A percentile compares a stretch with the other conserved stretches of the same genome.
Evolutionary conservation across 345 rosid genomes (phyloP).

Genomic region (Eutrema yunnanense): DNA sequence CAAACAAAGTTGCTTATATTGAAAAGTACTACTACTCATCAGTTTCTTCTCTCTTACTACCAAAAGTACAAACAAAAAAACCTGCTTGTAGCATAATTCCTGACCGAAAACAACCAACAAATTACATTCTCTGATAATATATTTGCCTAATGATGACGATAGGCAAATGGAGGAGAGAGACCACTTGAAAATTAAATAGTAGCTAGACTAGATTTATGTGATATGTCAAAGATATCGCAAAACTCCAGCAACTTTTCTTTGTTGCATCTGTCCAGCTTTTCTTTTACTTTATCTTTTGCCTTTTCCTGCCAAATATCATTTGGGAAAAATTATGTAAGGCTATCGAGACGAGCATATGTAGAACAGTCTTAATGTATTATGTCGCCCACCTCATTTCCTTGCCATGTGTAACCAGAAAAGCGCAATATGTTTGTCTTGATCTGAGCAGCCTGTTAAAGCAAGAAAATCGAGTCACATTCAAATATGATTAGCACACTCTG

Average conservation of each 20-base stretch:
- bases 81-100: not conserved
- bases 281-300: constrained; percentile 63
- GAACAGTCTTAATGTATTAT: not conserved
- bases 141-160: constrained; percentile 6
- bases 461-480: constrained; percentile 22
- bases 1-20: constrained; percentile 12
- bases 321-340: not conserved
- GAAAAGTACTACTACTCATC: not conserved
- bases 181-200: not conserved
- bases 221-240: constrained; percentile 83
- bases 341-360: not conserved
- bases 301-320: constrained; percentile 57
- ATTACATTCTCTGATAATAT: constrained; percentile 17
- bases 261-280: constrained; percentile 75
- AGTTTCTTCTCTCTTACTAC: not conserved
- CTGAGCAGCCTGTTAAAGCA: constrained; percentile 69
- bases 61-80: not conserved
- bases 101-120: constrained; percentile 14
- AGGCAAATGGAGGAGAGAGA: constrained; percentile 14
- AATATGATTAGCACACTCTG: not conserved
- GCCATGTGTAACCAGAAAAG: constrained; percentile 95
- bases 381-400: constrained; percentile 65
- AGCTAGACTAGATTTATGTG: constrained; percentile 8
- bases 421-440: constrained; percentile 72
- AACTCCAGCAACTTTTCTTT: constrained; percentile 79